Evolutionary conservation across 2,329 filamentous ascomycete species (phyloP).

Genomic region (Alternaria ventricosa): DNA sequence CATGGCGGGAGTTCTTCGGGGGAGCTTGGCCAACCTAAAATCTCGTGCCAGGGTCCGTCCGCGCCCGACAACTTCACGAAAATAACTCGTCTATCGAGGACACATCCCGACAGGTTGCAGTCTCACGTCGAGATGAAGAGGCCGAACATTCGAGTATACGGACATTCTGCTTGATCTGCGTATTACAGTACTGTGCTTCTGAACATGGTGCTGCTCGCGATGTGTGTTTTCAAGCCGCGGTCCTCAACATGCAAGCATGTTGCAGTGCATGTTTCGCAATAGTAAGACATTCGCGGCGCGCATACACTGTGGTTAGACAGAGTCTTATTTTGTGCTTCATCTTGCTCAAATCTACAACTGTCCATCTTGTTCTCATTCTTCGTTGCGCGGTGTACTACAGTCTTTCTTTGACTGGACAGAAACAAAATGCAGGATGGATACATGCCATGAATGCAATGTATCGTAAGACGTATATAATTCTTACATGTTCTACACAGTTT

Average conservation of each 20-base stretch:
- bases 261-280: background rate
- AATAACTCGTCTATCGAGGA: conserved; percentile 15
- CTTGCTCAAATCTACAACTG: background rate
- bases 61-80: conserved; percentile 24
- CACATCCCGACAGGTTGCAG: background rate
- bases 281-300: background rate
- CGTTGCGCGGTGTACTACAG: background rate
- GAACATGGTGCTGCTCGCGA: background rate
- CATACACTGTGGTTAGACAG: background rate
- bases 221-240: background rate
- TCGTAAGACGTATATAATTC: background rate
- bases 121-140: background rate
- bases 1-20: conserved; percentile 29
- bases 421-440: background rate
- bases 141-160: background rate
- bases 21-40: conserved; percentile 26
- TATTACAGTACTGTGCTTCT: background rate
- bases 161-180: background rate
- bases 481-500: conserved; percentile 20
- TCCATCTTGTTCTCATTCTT: background rate
- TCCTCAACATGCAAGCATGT: background rate
- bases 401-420: background rate
- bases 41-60: conserved; percentile 17
- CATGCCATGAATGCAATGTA: background rate
- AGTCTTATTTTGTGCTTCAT: background rate